Base-by-base conservation (phyloP, 2,329 filamentous ascomycete genomes). In the Ceratocystiopsis sp. region DNA sequence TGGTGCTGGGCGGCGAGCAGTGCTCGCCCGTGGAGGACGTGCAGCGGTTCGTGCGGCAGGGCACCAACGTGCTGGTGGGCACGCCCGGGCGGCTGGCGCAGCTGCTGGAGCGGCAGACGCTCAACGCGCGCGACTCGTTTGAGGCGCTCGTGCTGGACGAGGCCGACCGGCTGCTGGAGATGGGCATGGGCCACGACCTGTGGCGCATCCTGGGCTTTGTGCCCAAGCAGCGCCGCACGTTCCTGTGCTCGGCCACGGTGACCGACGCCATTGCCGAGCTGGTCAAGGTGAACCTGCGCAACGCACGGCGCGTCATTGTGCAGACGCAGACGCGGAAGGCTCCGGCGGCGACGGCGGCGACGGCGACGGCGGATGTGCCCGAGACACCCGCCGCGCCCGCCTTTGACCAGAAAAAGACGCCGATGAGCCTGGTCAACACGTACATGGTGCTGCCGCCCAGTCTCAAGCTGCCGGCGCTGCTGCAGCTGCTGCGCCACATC, bases 201-300 rank as follows among this genome's bases (percentile, higher is more conserved):
- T 84, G 91, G 52, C 83, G 77, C 44, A 94, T 96, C 36, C 64
- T 98, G 18, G 75, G 76, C 0, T 73, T 82, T 15, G 64, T 98
- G 7, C 91, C 91, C 0, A 98, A 98, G 57, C 91, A 98, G 58
- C 71, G 91, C 42, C 73, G 91, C 40, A 98, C 91, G 0, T 91
- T 91, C 0, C 65, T 98, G 0, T 98, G 96, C 62, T 94, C 85
- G 55, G 91, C 91, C 13, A 93, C 83, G 54, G 83, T 98, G n/a
- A 91, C 82, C 53, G 91, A 96, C 56, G 91, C 91, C 2, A 84
- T 98, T 1, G 80, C 87, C 49, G 84, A 95, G 57, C 81, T 98
- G 43, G 86, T 98, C 42, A 75, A 87, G 34, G 85, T 95, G 9
- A 91, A 91, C 17, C 65, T 96, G 50, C 73, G 91, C 35, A 96